A percentile compares a stretch with the other conserved stretches of the same genome.
phyloP scores from a whole-genome alignment of 345 rosid genomes.

The Brassica carinata region DNA sequence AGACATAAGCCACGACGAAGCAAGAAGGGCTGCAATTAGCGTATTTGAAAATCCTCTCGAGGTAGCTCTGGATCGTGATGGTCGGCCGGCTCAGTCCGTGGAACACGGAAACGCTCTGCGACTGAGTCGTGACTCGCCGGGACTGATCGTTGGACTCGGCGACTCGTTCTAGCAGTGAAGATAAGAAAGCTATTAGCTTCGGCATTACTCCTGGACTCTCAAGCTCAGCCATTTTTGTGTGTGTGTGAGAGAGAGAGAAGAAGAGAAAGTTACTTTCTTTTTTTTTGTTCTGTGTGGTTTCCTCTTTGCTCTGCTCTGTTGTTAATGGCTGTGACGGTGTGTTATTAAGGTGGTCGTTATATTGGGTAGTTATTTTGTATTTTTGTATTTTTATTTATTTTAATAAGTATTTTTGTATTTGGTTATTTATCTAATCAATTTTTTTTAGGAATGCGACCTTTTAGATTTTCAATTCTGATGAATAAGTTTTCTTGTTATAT shows the following conservation, averaged over 20 bases:
- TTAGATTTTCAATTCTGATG: slow-evolving; percentile 11
- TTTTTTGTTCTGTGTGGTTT: not conserved
- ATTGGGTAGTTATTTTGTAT: slow-evolving; percentile 35
- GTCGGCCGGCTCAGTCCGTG: slow-evolving; percentile 77
- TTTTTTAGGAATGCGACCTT: slow-evolving; percentile 17
- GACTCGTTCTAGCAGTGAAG: slow-evolving; percentile 69
- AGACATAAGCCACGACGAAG: slow-evolving; percentile 82
- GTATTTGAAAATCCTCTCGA: slow-evolving; percentile 82
- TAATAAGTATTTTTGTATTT: not conserved
- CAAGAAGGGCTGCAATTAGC: slow-evolving; percentile 92
- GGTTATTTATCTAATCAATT: not conserved
- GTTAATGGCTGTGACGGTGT: slow-evolving; percentile 30
- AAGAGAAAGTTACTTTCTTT: slow-evolving; percentile 13
- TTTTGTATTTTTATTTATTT: not conserved
- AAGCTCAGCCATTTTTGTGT: slow-evolving; percentile 57
- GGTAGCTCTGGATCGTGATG: slow-evolving; percentile 71
- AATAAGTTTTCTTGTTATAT: not conserved
- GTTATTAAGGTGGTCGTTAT: slow-evolving; percentile 46
- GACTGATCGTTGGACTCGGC: slow-evolving; percentile 69
- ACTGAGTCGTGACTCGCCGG: slow-evolving; percentile 37
- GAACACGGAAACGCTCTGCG: slow-evolving; percentile 67
- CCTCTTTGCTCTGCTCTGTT: slow-evolving; percentile 23
- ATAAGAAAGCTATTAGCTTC: slow-evolving; percentile 66
- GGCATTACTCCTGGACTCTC: slow-evolving; percentile 67
- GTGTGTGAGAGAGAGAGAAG: slow-evolving; percentile 10